Percentiles rank a stretch among this genome's conserved stretches.
Evolutionary conservation across 2,329 filamentous ascomycete species (phyloP).

Genomic region (Fusarium bulbicola): DNA sequence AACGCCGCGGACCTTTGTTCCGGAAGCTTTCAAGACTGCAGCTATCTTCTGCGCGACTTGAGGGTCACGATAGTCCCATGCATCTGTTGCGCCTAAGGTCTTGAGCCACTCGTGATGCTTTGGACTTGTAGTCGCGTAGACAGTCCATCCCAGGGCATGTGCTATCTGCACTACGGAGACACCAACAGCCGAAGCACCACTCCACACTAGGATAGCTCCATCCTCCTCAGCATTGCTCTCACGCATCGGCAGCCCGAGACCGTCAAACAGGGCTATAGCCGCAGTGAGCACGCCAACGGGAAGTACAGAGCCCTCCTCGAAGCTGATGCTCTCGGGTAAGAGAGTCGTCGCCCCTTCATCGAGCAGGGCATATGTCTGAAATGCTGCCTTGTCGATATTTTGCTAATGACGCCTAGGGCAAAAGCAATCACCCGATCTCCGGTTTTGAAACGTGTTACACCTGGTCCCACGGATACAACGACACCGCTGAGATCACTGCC

Average conservation of each 20-base stretch:
- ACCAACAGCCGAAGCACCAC: constrained; percentile 43
- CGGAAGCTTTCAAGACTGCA: rapidly evolving
- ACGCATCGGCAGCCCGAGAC: constrained; percentile 1
- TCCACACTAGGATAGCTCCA: constrained; percentile 43
- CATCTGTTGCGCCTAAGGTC: not conserved
- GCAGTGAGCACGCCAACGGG: not conserved
- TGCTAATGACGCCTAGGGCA: constrained; percentile 47
- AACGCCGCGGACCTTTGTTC: not conserved
- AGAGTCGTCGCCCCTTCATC: rapidly evolving
- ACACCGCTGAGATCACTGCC: constrained; percentile 26
- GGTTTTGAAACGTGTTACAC: not conserved
- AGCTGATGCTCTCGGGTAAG: constrained; percentile 13
- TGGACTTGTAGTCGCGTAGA: constrained; percentile 19
- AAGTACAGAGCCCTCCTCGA: constrained; percentile 34
- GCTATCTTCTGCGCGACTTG: not conserved
- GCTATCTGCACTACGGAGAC: constrained; percentile 25
- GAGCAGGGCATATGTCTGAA: constrained; percentile 49
- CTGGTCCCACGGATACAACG: constrained; percentile 6
- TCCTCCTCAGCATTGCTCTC: constrained; percentile 34
- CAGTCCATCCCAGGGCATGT: constrained; percentile 11
- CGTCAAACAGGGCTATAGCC: not conserved
- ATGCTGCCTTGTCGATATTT: constrained; percentile 44
- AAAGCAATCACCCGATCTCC: constrained; percentile 34
- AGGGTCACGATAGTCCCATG: not conserved
- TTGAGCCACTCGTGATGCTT: constrained; percentile 19